phyloP scores from a whole-genome alignment of 306 rosid genomes.

The Medicago ruthenica region DNA sequence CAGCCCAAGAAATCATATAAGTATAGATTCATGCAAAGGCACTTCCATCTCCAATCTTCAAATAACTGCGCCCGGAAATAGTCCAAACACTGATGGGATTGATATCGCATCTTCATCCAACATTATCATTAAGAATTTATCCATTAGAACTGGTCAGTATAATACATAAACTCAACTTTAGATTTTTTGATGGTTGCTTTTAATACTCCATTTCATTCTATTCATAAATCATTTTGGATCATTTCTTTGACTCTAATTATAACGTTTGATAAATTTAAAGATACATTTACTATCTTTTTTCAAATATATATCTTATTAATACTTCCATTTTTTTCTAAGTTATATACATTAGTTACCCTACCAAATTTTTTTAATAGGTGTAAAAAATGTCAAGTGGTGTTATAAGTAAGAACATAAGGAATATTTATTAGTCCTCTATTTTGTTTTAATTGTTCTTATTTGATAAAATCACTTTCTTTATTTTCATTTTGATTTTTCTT shows the following conservation, averaged over 20 bases:
- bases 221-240: no score
- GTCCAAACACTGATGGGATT: conserved; percentile 70
- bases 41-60: conserved; percentile 22
- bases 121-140: conserved; percentile 31
- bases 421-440: background rate
- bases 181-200: background rate
- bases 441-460: background rate
- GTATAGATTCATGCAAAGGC: conserved; percentile 32
- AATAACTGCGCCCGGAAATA: conserved; percentile 50
- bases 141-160: conserved; percentile 45
- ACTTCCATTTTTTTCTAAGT: no score
- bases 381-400: no score
- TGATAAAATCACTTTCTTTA: background rate
- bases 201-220: no score
- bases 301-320: no score
- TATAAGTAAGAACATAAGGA: no score
- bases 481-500: background rate
- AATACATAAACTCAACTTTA: background rate
- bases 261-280: no score
- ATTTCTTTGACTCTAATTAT: no score
- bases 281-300: no score
- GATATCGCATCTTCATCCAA: conserved; percentile 44
- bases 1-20: conserved; percentile 50
- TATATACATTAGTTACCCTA: no score
- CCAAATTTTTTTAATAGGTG: no score